Percentiles rank a stretch among this genome's conserved stretches.
phyloP scores from a whole-genome alignment of 495 filamentous ascomycete species.

The Sabuloglossum arenarium region DNA sequence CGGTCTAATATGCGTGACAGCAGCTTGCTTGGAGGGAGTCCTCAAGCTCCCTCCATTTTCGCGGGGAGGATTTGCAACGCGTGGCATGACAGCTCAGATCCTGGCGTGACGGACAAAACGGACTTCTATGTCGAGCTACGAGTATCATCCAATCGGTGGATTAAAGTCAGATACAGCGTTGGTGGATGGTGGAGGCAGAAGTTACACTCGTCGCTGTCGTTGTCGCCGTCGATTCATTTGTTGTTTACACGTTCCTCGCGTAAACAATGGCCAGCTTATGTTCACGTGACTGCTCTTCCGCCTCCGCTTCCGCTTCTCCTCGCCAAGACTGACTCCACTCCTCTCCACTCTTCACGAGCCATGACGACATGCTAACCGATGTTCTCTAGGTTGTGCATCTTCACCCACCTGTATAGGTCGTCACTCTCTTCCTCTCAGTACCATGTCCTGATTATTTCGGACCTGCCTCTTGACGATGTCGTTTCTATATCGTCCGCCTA shows the following conservation, averaged over 20 bases:
- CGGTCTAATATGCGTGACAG: slow-evolving; percentile 1
- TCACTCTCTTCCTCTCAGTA: not conserved
- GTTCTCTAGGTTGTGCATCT: not conserved
- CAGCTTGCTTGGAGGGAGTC: not conserved
- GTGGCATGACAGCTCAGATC: not conserved
- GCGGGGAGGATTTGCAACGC: slow-evolving; percentile 5
- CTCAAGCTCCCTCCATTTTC: not conserved
- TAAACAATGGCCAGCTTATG: not conserved
- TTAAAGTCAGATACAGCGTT: not conserved
- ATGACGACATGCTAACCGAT: not conserved
- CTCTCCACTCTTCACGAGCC: not conserved
- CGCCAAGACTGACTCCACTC: not conserved
- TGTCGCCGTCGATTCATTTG: not conserved
- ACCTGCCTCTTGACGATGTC: not conserved
- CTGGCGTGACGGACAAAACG: not conserved
- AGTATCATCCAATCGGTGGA: not conserved
- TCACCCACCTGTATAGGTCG: not conserved
- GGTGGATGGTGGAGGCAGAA: not conserved
- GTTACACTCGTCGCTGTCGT: not conserved
- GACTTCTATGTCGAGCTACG: too few species aligned
- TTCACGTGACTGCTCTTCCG: too few species aligned
- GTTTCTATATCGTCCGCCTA: not conserved
- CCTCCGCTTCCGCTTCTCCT: not conserved
- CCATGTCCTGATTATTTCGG: not conserved
- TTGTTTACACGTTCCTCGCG: not conserved